Conservation (phyloP, 345 rosid genomes). For the Brassica nigra region DNA sequence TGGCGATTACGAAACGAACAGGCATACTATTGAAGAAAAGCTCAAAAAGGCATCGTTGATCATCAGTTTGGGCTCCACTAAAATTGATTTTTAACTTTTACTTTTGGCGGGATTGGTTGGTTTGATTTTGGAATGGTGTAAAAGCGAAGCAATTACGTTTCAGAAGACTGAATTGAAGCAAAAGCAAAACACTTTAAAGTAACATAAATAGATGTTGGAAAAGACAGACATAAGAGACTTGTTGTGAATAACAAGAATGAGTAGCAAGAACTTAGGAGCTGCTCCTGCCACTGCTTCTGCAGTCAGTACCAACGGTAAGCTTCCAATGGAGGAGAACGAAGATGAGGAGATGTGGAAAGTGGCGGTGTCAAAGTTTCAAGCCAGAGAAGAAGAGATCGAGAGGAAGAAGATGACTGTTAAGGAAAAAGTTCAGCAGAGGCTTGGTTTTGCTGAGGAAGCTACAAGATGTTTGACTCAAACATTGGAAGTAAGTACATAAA, state of each 20-base stretch:
- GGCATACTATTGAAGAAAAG: not conserved
- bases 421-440: slow-evolving; percentile 65
- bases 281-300: slow-evolving; percentile 19
- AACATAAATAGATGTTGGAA: slow-evolving; percentile 22
- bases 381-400: slow-evolving; percentile 82
- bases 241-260: slow-evolving; percentile 24
- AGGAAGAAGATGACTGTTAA: slow-evolving; percentile 69
- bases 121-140: slow-evolving; percentile 43
- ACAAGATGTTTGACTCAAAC: slow-evolving; percentile 64
- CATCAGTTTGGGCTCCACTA: slow-evolving; percentile 26
- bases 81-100: slow-evolving; percentile 7
- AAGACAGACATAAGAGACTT: not conserved
- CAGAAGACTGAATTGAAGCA: slow-evolving; percentile 37
- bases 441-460: slow-evolving; percentile 78
- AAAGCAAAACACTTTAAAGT: slow-evolving; percentile 30
- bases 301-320: slow-evolving; percentile 39
- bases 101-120: slow-evolving; percentile 45
- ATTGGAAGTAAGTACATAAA: slow-evolving; percentile 60
- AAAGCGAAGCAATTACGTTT: slow-evolving; percentile 19
- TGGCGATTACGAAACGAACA: too few relatives aligned
- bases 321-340: slow-evolving; percentile 54
- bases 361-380: slow-evolving; percentile 60
- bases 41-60: not conserved
- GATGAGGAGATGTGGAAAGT: slow-evolving; percentile 56
- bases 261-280: slow-evolving; percentile 37